Evolutionary conservation across 305 asterid species (phyloP).

Genomic region (Ajuga reptans): DNA sequence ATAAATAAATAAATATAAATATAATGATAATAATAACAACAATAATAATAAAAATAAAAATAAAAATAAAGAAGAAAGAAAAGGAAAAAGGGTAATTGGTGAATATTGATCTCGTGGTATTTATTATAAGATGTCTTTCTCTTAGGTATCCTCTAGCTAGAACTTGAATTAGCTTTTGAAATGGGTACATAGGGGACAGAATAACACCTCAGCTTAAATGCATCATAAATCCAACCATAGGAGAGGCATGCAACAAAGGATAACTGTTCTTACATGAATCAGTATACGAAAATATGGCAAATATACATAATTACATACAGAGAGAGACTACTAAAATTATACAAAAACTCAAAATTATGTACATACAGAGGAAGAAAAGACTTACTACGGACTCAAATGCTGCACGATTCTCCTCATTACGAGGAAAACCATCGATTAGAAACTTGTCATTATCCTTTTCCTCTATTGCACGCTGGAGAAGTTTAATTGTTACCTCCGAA

Average conservation of each 20-base stretch:
- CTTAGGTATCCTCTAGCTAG: too few species aligned
- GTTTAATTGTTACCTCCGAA: constrained; percentile 83
- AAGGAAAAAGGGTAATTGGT: background rate
- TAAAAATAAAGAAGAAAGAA: background rate
- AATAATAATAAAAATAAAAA: background rate
- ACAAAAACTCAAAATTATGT: background rate
- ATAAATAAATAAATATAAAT: too few species aligned
- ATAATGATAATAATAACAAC: too few species aligned
- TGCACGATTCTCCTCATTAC: constrained; percentile 95
- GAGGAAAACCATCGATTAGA: constrained; percentile 94
- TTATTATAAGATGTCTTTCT: too few species aligned
- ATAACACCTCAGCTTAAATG: too few species aligned
- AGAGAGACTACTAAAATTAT: background rate
- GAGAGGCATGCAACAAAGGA: too few species aligned
- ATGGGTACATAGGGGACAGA: too few species aligned
- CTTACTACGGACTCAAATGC: constrained; percentile 83
- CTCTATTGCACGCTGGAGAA: constrained; percentile 68
- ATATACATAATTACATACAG: too few species aligned
- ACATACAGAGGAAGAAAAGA: background rate
- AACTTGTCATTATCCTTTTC: constrained; percentile 77
- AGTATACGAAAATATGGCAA: too few species aligned
- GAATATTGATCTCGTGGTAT: background rate
- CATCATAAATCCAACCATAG: too few species aligned
- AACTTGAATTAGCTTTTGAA: too few species aligned
- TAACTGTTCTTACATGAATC: too few species aligned